Percentiles rank a stretch among this genome's conserved stretches.
Evolutionary conservation across 371 early-diverging fungal genomes (phyloP).

Genomic region (Apophysomyces trapeziformis): DNA sequence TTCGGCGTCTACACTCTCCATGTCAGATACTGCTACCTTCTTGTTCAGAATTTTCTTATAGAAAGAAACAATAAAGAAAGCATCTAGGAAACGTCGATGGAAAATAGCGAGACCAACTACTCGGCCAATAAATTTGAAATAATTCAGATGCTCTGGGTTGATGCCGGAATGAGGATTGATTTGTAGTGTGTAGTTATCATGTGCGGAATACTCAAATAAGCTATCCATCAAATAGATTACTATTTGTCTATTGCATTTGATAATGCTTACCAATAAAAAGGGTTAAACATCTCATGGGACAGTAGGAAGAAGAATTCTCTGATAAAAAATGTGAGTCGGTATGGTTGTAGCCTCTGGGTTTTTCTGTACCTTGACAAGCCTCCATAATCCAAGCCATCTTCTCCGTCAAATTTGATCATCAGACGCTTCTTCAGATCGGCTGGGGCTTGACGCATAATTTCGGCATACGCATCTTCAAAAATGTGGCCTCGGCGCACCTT

Average conservation of each 20-base stretch:
- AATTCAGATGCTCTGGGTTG: slow-evolving; percentile 98
- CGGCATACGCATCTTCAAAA: slow-evolving; percentile 94
- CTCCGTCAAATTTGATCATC: slow-evolving; percentile 97
- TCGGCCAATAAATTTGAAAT: slow-evolving; percentile 98
- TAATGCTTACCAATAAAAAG: slow-evolving; percentile 77
- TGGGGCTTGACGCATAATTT: slow-evolving; percentile 87
- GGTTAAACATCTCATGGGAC: slow-evolving; percentile 98
- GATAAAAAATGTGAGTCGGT: slow-evolving; percentile 10
- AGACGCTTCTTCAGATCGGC: slow-evolving; percentile 91
- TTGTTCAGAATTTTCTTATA: slow-evolving; percentile 96
- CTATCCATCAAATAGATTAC: slow-evolving; percentile 14
- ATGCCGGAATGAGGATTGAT: slow-evolving; percentile 96
- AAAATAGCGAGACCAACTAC: slow-evolving; percentile 96
- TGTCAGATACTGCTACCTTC: slow-evolving; percentile 85
- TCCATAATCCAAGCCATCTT: slow-evolving; percentile 98
- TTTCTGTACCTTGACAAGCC: slow-evolving; percentile 83
- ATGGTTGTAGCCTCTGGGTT: neutral
- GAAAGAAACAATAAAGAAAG: slow-evolving; percentile 94
- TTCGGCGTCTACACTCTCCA: slow-evolving; percentile 97
- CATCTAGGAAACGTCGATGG: slow-evolving; percentile 96
- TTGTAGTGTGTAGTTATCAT: slow-evolving; percentile 96
- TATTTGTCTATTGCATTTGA: neutral
- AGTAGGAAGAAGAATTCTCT: slow-evolving; percentile 97
- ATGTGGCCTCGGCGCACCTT: slow-evolving; percentile 86
- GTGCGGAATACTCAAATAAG: slow-evolving; percentile 96